Evolutionary conservation across 2,329 filamentous ascomycete genomes (phyloP).

Genomic region (Zymoseptoria crescenta): DNA sequence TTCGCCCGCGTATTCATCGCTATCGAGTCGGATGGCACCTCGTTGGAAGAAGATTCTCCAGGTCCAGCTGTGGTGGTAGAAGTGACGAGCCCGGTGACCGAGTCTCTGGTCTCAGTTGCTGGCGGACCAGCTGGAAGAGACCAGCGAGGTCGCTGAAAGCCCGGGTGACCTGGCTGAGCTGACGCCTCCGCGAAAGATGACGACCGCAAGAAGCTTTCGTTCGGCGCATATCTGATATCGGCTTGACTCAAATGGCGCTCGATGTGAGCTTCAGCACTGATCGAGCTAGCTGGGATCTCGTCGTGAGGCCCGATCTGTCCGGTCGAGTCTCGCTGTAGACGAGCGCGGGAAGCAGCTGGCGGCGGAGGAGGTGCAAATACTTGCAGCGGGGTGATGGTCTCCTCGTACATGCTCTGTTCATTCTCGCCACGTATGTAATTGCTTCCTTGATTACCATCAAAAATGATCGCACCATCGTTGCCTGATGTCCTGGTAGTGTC

Average conservation of each 20-base stretch:
- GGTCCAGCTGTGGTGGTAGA: background rate
- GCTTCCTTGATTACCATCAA: no score
- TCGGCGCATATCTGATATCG: background rate
- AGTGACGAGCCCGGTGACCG: background rate
- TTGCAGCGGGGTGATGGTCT: background rate
- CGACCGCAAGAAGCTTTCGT: background rate
- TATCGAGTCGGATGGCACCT: background rate
- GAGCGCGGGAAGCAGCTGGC: background rate
- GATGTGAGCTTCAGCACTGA: background rate
- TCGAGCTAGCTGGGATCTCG: background rate
- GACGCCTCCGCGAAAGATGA: background rate
- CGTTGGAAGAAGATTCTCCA: background rate
- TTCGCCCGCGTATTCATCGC: background rate
- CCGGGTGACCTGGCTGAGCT: background rate
- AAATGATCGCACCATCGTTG: no score
- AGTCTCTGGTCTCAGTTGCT: background rate
- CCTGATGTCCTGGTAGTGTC: no score
- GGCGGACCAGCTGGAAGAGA: background rate
- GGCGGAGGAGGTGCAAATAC: background rate
- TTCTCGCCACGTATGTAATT: no score
- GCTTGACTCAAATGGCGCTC: background rate
- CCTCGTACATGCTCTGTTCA: background rate
- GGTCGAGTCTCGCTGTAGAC: background rate
- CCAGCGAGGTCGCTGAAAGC: background rate
- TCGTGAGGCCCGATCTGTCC: background rate